Evolutionary conservation across 768 basidiomycete species (phyloP), one percentile per base, ranked within the genome.

Genomic region (Lanmaoa rubissima): DNA sequence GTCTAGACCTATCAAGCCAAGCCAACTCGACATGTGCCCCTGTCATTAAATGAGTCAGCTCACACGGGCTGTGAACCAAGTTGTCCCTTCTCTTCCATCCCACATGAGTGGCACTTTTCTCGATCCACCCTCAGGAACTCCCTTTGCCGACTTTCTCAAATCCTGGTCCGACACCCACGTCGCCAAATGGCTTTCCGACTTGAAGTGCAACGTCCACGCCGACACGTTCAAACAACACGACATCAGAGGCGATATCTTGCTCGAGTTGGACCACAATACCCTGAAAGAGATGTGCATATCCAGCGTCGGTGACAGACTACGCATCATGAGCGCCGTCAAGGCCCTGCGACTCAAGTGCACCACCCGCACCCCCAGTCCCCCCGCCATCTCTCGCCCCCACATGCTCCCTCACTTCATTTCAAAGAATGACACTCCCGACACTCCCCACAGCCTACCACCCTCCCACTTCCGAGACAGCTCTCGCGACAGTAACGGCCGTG

Each of bases 261-360:
- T 98, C 48, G 97, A 99, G 60, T 76, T 98, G 44, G 96, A 98
- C 67, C 91, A 94, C 71, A 72, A 76, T 8, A 88, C 86, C 2
- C 75, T 99, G 48, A 92, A 87, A 69, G 97, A 99, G 73, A 91
- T 98, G 85, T 90, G 90, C 14, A 82, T 99, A 31, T 65, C 78
- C 34, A 92, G 88, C 72, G 88, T 99, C 41, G 97, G 97, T 12
- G 97, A 99, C 73, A 78, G 95, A 48, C 83, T 98, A 9, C 82
- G 92, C 67, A 89, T 99, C 48, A 66, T 93, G 19, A 88, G 84
- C 55, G 96, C 87, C 1, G 89, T 99, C 57, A 94, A 94, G 68
- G 69, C 75, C 6, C 78, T 98, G 16, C 78, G 95, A 35, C 80
- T 83, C 61, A 80, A 79, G 59, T 85, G 84, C 47, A 69, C 75